phyloP scores from a whole-genome alignment of 1,284 basidiomycete species.

The Tilletia horrida region DNA sequence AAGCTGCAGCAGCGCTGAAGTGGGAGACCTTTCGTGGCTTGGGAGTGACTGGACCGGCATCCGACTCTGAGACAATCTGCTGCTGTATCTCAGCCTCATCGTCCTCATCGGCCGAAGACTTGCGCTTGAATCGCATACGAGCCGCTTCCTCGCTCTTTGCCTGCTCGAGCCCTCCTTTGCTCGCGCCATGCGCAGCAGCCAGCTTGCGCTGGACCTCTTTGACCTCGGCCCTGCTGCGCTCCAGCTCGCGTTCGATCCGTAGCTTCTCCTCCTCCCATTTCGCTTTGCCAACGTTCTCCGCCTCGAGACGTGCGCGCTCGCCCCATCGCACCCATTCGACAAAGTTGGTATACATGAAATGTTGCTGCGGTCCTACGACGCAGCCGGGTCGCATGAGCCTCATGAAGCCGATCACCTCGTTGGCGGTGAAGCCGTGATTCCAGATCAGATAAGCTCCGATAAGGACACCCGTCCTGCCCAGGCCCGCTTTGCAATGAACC shows the following conservation, averaged over 20 bases:
- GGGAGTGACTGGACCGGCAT: background rate
- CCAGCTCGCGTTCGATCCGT: slow-evolving; percentile 24
- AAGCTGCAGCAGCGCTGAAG: slow-evolving; percentile 21
- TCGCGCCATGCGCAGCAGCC: slow-evolving; percentile 15
- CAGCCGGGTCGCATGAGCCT: slow-evolving; percentile 91
- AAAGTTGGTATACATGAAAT: slow-evolving; percentile 83
- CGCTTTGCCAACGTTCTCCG: slow-evolving; percentile 25
- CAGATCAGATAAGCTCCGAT: slow-evolving; percentile 92
- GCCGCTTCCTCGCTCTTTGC: slow-evolving; percentile 18
- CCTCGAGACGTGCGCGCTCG: slow-evolving; percentile 33
- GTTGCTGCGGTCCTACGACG: slow-evolving; percentile 77
- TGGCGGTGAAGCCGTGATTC: slow-evolving; percentile 98
- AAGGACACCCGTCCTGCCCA: slow-evolving; percentile 87
- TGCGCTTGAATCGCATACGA: slow-evolving; percentile 13
- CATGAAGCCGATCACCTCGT: slow-evolving; percentile 97
- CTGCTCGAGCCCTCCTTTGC: slow-evolving; percentile 22
- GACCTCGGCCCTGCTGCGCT: slow-evolving; percentile 18
- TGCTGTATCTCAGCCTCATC: background rate
- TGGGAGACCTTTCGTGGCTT: slow-evolving; percentile 24
- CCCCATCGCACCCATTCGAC: slow-evolving; percentile 51
- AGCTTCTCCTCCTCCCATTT: slow-evolving; percentile 27
- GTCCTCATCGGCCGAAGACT: background rate
- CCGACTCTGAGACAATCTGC: background rate
- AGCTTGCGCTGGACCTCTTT: slow-evolving; percentile 15
- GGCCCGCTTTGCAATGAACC: slow-evolving; percentile 82